Evolutionary conservation across 768 basidiomycete genomes (phyloP), one percentile per base, ranked within the genome.

Genomic region (Mycena chlorophos): DNA sequence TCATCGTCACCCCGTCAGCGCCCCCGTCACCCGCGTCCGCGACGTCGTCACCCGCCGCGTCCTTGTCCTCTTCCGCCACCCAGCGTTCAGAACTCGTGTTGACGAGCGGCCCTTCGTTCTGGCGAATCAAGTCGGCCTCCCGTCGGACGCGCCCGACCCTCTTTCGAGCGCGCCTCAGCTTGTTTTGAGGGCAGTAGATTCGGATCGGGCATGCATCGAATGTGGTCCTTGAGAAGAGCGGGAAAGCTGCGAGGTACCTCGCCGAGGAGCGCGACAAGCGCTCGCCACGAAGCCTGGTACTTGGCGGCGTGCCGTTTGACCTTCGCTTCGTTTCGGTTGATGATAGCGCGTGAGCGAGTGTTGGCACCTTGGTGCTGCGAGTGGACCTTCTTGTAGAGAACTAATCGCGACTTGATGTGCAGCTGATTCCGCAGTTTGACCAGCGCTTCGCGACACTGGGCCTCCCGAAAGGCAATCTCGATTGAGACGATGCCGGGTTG

Each of bases 311-410:
- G 28, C 50, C 34, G 51, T 10, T 42, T 20, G 31, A 58, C 46
- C 45, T 56, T 63, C 17, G 38, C 47, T 20, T 62, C 51, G 22
- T 55, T 51, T 4, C 38, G 17, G n/a, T 30, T 27, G 4, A 63
- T 19, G 13, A 54, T 16, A 8, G 39, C 48, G 8, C 49, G 56
- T 1, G 60, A 29, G 2, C 51, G 43, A 1, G 62, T 63, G 14
- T 55, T 55, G 0, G 50, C 14, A 0, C 49, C 39, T 14, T 63
- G 62, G n/a, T 55, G 46, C 4, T 42, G 52, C 3, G 40, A 3
- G 4, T 58, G 46, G 29, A 23, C 13, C 23, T 30, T 31, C 52
- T 53, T 53, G 42, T 53, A 53, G 3, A 23, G 20, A n/a, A 42
- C 39, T 10, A 43, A 19, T 20, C 40, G 40, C 14, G 40, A 10